Base-by-base conservation (phyloP, 2,329 filamentous ascomycete genomes). In the Ophiostoma sp. region DNA sequence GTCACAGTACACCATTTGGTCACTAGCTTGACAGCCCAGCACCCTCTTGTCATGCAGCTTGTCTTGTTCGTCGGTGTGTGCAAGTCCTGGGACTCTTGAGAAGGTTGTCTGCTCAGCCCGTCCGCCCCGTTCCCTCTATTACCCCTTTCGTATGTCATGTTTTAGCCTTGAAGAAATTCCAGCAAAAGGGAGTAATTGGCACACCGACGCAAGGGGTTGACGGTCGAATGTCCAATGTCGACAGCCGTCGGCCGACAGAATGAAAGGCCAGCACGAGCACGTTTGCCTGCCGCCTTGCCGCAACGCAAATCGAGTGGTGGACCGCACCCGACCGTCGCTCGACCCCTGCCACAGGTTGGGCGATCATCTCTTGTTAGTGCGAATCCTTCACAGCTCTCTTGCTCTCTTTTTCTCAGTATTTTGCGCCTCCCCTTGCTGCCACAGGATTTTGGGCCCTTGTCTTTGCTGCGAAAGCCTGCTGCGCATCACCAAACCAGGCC, bases 121-220 rank as follows among this genome's bases (percentile, higher is more conserved):
- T 52, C 11, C 39, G 42, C 42, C 15, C 42, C 15, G 52, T 57
- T 11, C 25, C 25, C 12, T 17, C 25, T 15, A 25, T 28, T 45
- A 17, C 39, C 39, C 22, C 42, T 45, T 45, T 66, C n/a, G 5
- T 55, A 28, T 25, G 7, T 36, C 36, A n/a, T 28, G 12, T 25
- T 28, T 28, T 68, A 50, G 64, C 42, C 45, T 50, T 68, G 64
- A 68, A 68, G 64, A 68, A 68, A 50, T 68, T 15, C 63, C 64
- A 68, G 42, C 64, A 68, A 68, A 68, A 33, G 42, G 64, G 64
- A 68, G 22, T 31, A 68, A 68, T 12, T 68, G 25, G 64, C 8
- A 25, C 28, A 17, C n/a, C 1, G 64, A 68, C 25, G 64, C 42
- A 68, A 50, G 64, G 61, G 42, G 28, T 59, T 31, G 48, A 52